Conservation (phyloP, 2,329 filamentous ascomycete genomes). For the Penicillium sp. region DNA sequence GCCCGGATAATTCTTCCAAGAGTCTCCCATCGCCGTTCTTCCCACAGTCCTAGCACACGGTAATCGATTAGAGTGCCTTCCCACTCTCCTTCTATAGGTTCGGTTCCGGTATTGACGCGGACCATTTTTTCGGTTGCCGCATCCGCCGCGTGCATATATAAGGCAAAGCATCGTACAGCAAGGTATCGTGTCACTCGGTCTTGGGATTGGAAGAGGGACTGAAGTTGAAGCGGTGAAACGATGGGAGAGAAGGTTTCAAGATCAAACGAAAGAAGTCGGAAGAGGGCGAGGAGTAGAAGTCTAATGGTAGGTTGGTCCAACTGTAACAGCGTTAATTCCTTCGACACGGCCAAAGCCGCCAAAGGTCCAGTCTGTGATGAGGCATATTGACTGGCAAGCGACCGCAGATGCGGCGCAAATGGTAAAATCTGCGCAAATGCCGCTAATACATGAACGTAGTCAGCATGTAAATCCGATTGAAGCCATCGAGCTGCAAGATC, state of each 20-base stretch:
- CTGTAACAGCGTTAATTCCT: conserved; percentile 27
- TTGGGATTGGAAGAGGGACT: conserved; percentile 62
- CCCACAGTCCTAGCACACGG: conserved; percentile 65
- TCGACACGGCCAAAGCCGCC: conserved; percentile 30
- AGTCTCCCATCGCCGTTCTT: conserved; percentile 55
- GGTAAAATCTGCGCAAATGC: conserved; percentile 78
- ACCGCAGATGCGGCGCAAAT: conserved; percentile 74
- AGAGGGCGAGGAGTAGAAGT: conserved; percentile 63
- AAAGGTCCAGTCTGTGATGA: conserved; percentile 32
- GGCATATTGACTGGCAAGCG: conserved; percentile 61
- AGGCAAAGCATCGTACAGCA: conserved; percentile 75
- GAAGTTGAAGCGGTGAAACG: conserved; percentile 65
- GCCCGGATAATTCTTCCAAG: conserved; percentile 28
- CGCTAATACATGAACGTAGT: conserved; percentile 53
- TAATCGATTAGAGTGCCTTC: conserved; percentile 78
- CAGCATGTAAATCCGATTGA: conserved; percentile 30
- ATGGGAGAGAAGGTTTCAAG: conserved; percentile 62
- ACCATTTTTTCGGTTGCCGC: conserved; percentile 71
- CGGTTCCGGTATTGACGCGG: conserved; percentile 60
- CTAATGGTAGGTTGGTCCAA: conserved; percentile 41
- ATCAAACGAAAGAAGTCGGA: conserved; percentile 77
- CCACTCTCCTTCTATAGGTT: conserved; percentile 65
- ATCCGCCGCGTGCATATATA: conserved; percentile 77
- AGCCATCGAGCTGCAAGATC: conserved; percentile 83
- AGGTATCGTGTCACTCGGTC: conserved; percentile 69